Base-by-base conservation (phyloP, 2,329 filamentous ascomycete species). In the Hypoxylon sp. region DNA sequence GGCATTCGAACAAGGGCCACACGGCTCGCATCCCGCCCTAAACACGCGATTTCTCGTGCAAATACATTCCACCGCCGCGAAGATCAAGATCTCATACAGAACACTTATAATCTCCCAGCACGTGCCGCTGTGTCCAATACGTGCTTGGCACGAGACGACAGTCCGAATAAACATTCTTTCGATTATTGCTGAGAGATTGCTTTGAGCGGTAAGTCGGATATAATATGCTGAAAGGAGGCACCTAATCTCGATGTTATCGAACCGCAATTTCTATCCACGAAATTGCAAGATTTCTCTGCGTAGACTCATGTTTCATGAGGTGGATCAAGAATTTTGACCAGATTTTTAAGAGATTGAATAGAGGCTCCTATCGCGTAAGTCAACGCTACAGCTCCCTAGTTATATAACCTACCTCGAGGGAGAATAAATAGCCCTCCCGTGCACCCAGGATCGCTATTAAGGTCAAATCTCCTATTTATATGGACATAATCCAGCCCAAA, bases 51-150 rank as follows among this genome's bases (percentile, higher is more conserved):
- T 46, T 58, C 29, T 54, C 17, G 14, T 55, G 63, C 11, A 26
- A 47, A 71, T 69, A 61, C 71, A 72, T 72, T 72, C 71, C 68
- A 71, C 57, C 24, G 17, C 10, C 14, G 26, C 17, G n/a, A 24
- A 42, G 24, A 66, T 63, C 33, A 11, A 52, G 54, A 59, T 58
- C 51, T 44, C 19, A 54, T n/a, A 19, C 13, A 8, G 42, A 17
- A 37, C n/a, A 47, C 47, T 14, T 54, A 63, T 17, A 58, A 26
- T 19, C 22, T 19, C 35, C 13, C 24, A 8, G 39, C 17, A 59
- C 50, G 31, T 63, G 60, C 54, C 52, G 3, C 11, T 33, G 37
- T 33, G 31, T 24, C 22, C 17, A 46, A 22, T 26, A n/a, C 42
- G n/a, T 63, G 42, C 50, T 63, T 51, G 42, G 31, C 17, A 31